A percentile compares a stretch with the other conserved stretches of the same genome.
phyloP scores from a whole-genome alignment of 225 moss, liverwort and hornwort genomes.

The Rhytidiadelphus loreus region DNA sequence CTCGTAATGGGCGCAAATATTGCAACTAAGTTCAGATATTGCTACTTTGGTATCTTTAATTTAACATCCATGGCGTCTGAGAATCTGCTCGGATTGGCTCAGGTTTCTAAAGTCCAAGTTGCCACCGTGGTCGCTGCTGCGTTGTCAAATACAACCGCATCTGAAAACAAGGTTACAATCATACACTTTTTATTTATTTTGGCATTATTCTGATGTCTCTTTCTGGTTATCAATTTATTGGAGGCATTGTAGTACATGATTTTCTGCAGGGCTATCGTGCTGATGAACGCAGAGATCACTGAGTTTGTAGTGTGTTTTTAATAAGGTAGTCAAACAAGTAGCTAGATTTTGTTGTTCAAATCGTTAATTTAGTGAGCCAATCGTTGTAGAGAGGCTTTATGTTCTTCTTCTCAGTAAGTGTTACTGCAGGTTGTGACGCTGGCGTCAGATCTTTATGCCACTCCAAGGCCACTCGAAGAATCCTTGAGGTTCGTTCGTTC shows the following conservation, averaged over 20 bases:
- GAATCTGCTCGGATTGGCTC: slow-evolving; percentile 4
- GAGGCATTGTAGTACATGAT: not conserved
- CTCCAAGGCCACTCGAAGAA: slow-evolving; percentile 68
- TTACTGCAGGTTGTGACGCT: slow-evolving; percentile 62
- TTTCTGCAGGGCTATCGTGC: not conserved
- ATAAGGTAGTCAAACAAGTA: not conserved
- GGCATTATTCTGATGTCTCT: not conserved
- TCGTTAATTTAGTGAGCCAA: not conserved
- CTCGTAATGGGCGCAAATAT: not conserved
- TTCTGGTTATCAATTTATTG: not conserved
- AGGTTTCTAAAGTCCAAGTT: slow-evolving; percentile 91
- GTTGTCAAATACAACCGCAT: slow-evolving; percentile 46
- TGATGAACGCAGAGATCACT: not conserved
- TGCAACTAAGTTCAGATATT: not conserved
- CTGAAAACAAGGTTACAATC: slow-evolving; percentile 65
- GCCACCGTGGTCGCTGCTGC: slow-evolving; percentile 75
- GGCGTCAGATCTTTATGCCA: slow-evolving; percentile 56
- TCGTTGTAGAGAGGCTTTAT: not conserved
- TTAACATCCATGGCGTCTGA: not conserved
- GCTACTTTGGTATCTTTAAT: not conserved
- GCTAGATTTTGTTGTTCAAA: not conserved
- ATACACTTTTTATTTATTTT: not conserved
- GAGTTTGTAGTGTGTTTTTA: not conserved
- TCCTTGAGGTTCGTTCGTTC: slow-evolving; percentile 48
- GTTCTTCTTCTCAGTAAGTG: not conserved